phyloP scores from a whole-genome alignment of 1,284 basidiomycete species.

The Pseudozyma flocculosa region DNA sequence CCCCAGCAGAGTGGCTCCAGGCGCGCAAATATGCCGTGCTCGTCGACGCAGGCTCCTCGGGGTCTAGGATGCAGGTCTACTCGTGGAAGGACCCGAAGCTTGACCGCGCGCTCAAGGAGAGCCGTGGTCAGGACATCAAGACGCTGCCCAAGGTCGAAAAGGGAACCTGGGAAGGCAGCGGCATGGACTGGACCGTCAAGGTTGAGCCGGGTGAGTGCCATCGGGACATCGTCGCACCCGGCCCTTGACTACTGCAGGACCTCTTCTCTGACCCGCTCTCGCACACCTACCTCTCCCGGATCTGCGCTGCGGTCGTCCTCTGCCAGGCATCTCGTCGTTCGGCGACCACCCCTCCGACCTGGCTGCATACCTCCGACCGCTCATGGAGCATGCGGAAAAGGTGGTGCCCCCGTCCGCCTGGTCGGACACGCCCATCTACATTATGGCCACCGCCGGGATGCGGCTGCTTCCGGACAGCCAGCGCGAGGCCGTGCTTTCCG shows the following conservation, averaged over 20 bases:
- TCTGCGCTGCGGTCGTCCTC: too few relatives aligned
- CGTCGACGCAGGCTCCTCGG: slow-evolving; percentile 96
- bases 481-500: slow-evolving; percentile 71
- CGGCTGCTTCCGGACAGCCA: slow-evolving; percentile 73
- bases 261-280: too few relatives aligned
- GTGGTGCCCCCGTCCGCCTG: slow-evolving; percentile 83
- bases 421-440: slow-evolving; percentile 80
- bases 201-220: slow-evolving; percentile 84
- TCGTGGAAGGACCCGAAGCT: slow-evolving; percentile 84
- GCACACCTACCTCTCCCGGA: too few relatives aligned
- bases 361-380: slow-evolving; percentile 73
- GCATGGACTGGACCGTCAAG: slow-evolving; percentile 76
- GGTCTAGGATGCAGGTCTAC: slow-evolving; percentile 93
- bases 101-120: slow-evolving; percentile 57
- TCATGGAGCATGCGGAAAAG: slow-evolving; percentile 78
- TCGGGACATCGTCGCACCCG: too few relatives aligned
- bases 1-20: slow-evolving; percentile 25
- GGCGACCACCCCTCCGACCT: slow-evolving; percentile 71
- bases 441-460: slow-evolving; percentile 97
- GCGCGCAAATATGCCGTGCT: slow-evolving; percentile 76
- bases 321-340: slow-evolving; percentile 81
- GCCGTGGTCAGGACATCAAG: slow-evolving; percentile 43
- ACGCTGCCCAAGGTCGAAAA: slow-evolving; percentile 83
- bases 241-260: too few relatives aligned
- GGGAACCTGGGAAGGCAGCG: slow-evolving; percentile 72